Percentiles rank a stretch among this genome's conserved stretches.
Conservation (phyloP, 2,329 filamentous ascomycete genomes). For the Penicillium rolfsii region DNA sequence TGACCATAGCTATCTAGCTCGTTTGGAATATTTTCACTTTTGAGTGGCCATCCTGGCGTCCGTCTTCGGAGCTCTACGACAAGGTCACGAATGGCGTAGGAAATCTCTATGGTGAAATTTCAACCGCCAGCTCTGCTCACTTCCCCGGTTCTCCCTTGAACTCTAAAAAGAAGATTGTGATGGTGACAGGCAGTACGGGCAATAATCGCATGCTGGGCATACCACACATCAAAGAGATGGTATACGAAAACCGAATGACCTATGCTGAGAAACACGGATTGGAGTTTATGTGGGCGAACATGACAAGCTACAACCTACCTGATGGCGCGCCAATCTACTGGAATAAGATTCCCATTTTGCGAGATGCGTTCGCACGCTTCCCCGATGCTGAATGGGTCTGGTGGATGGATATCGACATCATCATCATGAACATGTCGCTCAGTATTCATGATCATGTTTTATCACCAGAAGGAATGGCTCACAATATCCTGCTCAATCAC, state of each 20-base stretch:
- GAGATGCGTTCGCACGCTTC: conserved; percentile 10
- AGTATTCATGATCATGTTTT: conserved; percentile 17
- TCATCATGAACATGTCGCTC: conserved; percentile 21
- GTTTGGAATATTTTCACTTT: neutral
- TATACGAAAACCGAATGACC: conserved; percentile 17
- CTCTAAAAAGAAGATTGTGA: conserved; percentile 11
- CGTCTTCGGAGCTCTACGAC: neutral
- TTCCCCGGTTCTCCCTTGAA: neutral
- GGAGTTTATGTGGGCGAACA: conserved; percentile 16
- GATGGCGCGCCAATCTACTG: conserved; percentile 14
- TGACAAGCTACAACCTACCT: conserved; percentile 16
- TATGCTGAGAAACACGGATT: conserved; percentile 13
- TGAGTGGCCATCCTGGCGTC: conserved; percentile 3
- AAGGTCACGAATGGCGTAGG: neutral
- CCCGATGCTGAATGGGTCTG: conserved; percentile 18
- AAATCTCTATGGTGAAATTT: neutral
- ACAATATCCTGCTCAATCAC: conserved; percentile 11
- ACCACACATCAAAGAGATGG: conserved; percentile 18
- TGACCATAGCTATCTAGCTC: neutral
- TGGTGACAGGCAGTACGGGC: conserved; percentile 18
- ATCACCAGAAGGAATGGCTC: conserved; percentile 9
- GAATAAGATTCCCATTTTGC: conserved; percentile 17
- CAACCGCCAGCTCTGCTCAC: neutral
- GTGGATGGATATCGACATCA: conserved; percentile 18
- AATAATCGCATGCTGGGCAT: conserved; percentile 15